Percentiles rank a stretch among this genome's conserved stretches.
phyloP scores from a whole-genome alignment of 305 asterid species.

The Coffea humblotiana region DNA sequence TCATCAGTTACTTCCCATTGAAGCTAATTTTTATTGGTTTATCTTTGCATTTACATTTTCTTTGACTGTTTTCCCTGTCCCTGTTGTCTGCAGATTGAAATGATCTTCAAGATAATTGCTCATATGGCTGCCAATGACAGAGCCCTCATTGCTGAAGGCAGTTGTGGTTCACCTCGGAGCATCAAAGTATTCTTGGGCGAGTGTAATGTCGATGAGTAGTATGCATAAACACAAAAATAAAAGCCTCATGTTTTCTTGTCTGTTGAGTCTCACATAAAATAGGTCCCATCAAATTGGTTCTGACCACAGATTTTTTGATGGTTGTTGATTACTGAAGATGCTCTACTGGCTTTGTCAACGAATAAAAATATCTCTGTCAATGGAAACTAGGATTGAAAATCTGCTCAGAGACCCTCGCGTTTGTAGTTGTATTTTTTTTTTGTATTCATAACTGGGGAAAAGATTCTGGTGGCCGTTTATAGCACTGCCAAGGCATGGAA shows the following conservation, averaged over 20 bases:
- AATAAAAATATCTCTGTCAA: slow-evolving; percentile 12
- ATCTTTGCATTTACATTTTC: neutral
- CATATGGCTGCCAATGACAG: slow-evolving; percentile 99
- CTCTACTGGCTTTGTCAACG: slow-evolving; percentile 10
- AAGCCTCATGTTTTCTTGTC: slow-evolving; percentile 2
- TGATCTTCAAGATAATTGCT: slow-evolving; percentile 89
- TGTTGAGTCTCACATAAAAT: neutral
- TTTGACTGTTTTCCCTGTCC: neutral
- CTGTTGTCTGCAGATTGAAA: slow-evolving; percentile 73
- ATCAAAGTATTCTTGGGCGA: slow-evolving; percentile 90
- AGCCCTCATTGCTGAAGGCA: slow-evolving; percentile 97
- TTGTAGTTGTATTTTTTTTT: neutral
- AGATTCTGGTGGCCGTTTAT: neutral
- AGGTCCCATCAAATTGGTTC: neutral
- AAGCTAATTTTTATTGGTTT: neutral
- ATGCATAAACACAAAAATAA: slow-evolving; percentile 29
- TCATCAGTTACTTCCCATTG: neutral
- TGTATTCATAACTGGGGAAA: slow-evolving; percentile 1
- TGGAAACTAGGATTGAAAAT: neutral
- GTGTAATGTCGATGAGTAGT: slow-evolving; percentile 85
- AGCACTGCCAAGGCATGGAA: neutral
- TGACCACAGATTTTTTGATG: slow-evolving; percentile 10
- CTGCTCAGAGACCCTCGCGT: neutral
- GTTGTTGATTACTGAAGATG: slow-evolving; percentile 21
- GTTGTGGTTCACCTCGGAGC: slow-evolving; percentile 95